These are phyloP conservation scores for Pyrenula massariospora DNA, from an alignment of 495 filamentous ascomycete genomes.

Conservation along the genomic window DNA sequence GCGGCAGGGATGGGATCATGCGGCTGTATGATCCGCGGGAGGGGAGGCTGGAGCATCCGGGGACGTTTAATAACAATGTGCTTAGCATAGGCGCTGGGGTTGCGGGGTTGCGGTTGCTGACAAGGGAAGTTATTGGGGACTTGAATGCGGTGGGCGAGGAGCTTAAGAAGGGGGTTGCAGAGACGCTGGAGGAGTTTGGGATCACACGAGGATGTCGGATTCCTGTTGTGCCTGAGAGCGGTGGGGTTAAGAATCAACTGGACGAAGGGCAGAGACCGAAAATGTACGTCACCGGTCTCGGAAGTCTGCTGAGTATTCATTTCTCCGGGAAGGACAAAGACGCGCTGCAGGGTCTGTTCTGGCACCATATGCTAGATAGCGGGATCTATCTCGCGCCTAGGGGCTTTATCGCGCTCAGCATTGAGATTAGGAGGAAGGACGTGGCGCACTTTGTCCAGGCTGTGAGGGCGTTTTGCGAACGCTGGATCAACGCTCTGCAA, in stretches of 20 bases:
- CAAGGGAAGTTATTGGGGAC: constrained; percentile 7
- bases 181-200: constrained; percentile 1
- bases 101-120: constrained; percentile 21
- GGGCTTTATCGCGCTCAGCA: constrained; percentile 16
- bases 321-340: constrained; percentile 1
- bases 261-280: neutral
- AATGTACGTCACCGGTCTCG: constrained; percentile 12
- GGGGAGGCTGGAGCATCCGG: constrained; percentile 32
- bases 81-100: constrained; percentile 45
- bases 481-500: neutral
- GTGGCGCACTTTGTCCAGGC: constrained; percentile 1
- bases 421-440: constrained; percentile 8
- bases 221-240: neutral
- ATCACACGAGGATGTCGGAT: neutral
- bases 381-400: constrained; percentile 17
- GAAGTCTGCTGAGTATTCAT: constrained; percentile 11
- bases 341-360: constrained; percentile 11
- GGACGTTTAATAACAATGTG: constrained; percentile 60
- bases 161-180: constrained; percentile 10
- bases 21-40: constrained; percentile 31
- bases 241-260: neutral
- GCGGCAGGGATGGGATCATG: constrained; percentile 43
- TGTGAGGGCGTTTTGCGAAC: neutral
- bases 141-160: constrained; percentile 17
- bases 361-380: constrained; percentile 16